phyloP scores from a whole-genome alignment of 2,329 filamentous ascomycete species.

The Colletotrichum lini region DNA sequence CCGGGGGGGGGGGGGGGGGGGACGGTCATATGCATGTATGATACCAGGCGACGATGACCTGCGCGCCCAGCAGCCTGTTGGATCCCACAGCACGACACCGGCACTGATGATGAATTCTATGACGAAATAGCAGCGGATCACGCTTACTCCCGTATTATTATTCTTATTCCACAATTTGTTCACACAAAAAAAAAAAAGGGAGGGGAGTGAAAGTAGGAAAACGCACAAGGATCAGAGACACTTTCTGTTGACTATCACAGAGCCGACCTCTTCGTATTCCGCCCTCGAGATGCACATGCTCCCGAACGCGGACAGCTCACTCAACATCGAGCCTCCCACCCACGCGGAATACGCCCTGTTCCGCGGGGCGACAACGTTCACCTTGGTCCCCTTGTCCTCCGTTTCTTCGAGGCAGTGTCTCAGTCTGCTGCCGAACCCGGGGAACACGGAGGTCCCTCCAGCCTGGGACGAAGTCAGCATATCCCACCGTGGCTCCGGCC shows the following conservation, averaged over 20 bases:
- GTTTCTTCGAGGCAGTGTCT: neutral
- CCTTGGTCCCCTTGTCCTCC: neutral
- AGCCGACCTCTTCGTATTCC: slow-evolving; percentile 23
- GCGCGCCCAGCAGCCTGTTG: slow-evolving; percentile 35
- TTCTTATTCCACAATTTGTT: too few species aligned
- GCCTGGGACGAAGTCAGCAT: slow-evolving; percentile 1
- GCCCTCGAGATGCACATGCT: slow-evolving; percentile 11
- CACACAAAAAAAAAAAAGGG: too few species aligned
- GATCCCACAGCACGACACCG: slow-evolving; percentile 40
- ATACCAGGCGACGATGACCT: slow-evolving; percentile 27
- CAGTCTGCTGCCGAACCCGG: neutral
- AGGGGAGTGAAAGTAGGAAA: neutral
- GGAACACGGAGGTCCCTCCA: slow-evolving; percentile 17
- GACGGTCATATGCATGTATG: neutral
- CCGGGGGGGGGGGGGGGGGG: neutral
- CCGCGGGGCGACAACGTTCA: slow-evolving; percentile 7
- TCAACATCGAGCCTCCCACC: slow-evolving; percentile 21
- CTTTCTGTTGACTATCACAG: slow-evolving; percentile 11
- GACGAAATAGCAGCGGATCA: neutral
- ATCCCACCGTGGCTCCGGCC: too few species aligned
- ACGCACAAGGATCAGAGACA: neutral
- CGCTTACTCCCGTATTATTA: too few species aligned
- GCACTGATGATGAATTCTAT: slow-evolving; percentile 34
- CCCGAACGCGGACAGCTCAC: slow-evolving; percentile 11
- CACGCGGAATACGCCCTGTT: slow-evolving; percentile 16